phyloP scores from a whole-genome alignment of 2,329 filamentous ascomycete genomes.

The Pestalotiopsis sp. region DNA sequence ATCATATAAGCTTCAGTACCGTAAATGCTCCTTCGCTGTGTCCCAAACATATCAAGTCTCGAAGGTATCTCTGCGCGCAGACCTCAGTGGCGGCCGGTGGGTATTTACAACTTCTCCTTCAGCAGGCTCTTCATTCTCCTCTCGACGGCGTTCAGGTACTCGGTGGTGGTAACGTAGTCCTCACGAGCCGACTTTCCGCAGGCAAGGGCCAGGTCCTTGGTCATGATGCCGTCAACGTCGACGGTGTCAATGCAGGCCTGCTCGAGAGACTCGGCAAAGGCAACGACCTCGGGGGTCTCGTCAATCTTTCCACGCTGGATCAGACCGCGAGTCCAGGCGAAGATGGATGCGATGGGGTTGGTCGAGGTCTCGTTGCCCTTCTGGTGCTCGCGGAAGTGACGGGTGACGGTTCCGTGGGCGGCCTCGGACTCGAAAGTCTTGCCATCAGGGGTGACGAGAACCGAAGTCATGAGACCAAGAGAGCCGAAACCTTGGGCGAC shows the following conservation, averaged over 20 bases:
- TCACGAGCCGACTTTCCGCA: conserved; percentile 84
- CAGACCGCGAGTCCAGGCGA: conserved; percentile 96
- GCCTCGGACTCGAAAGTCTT: conserved; percentile 98
- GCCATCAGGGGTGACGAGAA: conserved; percentile 94
- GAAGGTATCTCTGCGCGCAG: not conserved
- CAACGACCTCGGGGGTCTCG: conserved; percentile 85
- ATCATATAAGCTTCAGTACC: not conserved
- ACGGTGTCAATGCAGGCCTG: conserved; percentile 93
- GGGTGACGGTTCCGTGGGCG: conserved; percentile 96
- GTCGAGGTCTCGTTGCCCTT: conserved; percentile 97
- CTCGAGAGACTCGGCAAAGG: conserved; percentile 91
- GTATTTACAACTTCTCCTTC: conserved; percentile 71
- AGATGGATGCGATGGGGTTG: conserved; percentile 98
- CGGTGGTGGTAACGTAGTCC: conserved; percentile 87
- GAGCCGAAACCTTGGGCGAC: conserved; percentile 98
- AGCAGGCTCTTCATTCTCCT: conserved; percentile 80
- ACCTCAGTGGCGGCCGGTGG: not conserved
- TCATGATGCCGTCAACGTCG: conserved; percentile 94
- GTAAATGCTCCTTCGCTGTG: not conserved
- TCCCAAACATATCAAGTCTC: not conserved
- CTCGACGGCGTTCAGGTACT: conserved; percentile 94
- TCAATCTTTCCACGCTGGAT: conserved; percentile 93
- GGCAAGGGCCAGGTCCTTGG: conserved; percentile 96
- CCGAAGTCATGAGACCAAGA: conserved; percentile 96
- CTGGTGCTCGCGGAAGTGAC: conserved; percentile 98